Percentiles rank a stretch among this genome's conserved stretches.
These are phyloP conservation scores for Sindora glabra DNA, from an alignment of 306 rosid genomes.

Conservation along the genomic window DNA sequence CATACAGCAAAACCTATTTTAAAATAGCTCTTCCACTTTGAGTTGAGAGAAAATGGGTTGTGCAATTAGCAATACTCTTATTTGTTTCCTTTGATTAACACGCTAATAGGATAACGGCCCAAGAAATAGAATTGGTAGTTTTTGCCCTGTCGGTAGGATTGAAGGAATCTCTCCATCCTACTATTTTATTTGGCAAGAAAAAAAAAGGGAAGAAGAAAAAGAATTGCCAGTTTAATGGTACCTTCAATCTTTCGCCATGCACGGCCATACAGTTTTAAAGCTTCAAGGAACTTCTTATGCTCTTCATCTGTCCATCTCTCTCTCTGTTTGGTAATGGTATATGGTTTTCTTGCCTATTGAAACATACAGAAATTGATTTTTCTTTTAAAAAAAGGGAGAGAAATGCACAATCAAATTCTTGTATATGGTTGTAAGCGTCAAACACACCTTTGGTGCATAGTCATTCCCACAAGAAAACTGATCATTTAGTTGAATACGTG, in stretches of 20 bases:
- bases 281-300: slow-evolving; percentile 75
- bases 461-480: slow-evolving; percentile 50
- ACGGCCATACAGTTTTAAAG: slow-evolving; percentile 68
- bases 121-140: no score
- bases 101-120: no score
- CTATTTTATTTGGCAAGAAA: slow-evolving; percentile 2
- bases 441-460: slow-evolving; percentile 63
- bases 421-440: no score
- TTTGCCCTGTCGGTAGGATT: no score
- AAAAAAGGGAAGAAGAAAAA: neutral
- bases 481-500: slow-evolving; percentile 34
- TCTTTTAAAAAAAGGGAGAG: slow-evolving; percentile 1
- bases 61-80: no score
- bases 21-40: no score
- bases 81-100: no score
- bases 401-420: slow-evolving; percentile 3
- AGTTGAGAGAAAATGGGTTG: no score
- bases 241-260: slow-evolving; percentile 89
- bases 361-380: neutral
- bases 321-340: slow-evolving; percentile 77
- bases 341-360: slow-evolving; percentile 66
- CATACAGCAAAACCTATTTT: no score
- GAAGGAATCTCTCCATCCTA: no score
- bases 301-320: slow-evolving; percentile 92
- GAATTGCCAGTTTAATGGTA: slow-evolving; percentile 4